Evolutionary conservation across 2,329 filamentous ascomycete genomes (phyloP), one percentile per base, ranked within the genome.

Genomic region (Sporothrix brasiliensis): DNA sequence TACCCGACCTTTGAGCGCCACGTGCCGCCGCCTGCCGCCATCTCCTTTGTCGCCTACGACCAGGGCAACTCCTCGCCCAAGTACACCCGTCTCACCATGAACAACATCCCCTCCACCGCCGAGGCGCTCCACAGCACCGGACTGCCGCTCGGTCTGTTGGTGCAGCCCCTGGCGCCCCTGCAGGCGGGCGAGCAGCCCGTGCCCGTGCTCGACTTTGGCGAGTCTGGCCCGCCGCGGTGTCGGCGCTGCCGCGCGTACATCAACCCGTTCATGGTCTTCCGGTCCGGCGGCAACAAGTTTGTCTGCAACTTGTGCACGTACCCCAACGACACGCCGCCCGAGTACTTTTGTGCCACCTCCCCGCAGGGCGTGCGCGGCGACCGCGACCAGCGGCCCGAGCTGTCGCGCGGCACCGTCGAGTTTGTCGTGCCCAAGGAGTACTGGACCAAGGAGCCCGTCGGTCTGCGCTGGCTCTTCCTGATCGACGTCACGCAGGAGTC

Each of bases 191-290:
- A 99, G 81, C 85, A 91, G 65, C 88, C 93, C 1, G 90, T 99
- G 69, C 95, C 95, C 0, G 91, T 99, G 4, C 85, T 99, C 30
- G 95, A 99, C 81, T 99, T 98, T 84, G 95, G 95, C 65, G 93
- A 97, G 54, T 82, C 83, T 52, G 95, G 95, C 0, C 95, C 95
- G 53, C 95, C 95, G 27, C 88, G 95, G 79, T 99, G 95, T 81
- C 89, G 92, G 76, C 87, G 95, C 81, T 99, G 95, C 83, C 88
- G 95, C 78, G 91, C 94, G 16, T 99, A 99, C 81, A 96, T 99
- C 82, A 99, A 99, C 78, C 95, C 95, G 1, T 99, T 99, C 79
- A 98, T 99, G 95, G 92, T 94, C 78, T 99, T 99, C 85, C 88
- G 91, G 71, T 91, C 91, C 19, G 94, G 94, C 50, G 95, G 95